Conservation (phyloP, 2,329 filamentous ascomycete genomes). For the Monilinia fructigena region DNA sequence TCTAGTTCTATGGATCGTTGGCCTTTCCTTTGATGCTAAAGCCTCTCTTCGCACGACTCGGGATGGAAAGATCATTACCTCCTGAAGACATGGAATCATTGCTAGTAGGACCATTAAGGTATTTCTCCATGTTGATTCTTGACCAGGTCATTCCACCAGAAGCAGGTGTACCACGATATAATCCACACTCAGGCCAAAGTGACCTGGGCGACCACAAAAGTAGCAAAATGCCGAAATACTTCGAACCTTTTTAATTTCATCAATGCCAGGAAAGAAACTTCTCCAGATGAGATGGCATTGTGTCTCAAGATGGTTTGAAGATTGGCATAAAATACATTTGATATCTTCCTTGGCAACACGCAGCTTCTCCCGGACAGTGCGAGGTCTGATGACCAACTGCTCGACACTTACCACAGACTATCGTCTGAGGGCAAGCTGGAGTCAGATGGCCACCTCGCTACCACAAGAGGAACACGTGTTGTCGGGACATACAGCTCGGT, state of each 20-base stretch:
- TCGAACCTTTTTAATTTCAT: slow-evolving; percentile 49
- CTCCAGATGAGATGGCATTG: slow-evolving; percentile 62
- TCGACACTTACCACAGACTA: slow-evolving; percentile 58
- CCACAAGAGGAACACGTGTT: slow-evolving; percentile 51
- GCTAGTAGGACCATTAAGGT: slow-evolving; percentile 49
- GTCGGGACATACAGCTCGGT: slow-evolving; percentile 46
- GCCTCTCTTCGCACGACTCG: slow-evolving; percentile 25
- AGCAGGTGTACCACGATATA: slow-evolving; percentile 28
- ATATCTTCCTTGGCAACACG: slow-evolving; percentile 51
- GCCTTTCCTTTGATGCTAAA: slow-evolving; percentile 40
- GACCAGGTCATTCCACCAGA: slow-evolving; percentile 53
- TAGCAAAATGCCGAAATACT: slow-evolving; percentile 55
- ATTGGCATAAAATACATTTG: slow-evolving; percentile 60
- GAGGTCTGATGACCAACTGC: slow-evolving; percentile 57
- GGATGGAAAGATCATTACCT: slow-evolving; percentile 35
- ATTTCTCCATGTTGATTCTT: slow-evolving; percentile 48
- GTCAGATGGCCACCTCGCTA: slow-evolving; percentile 46
- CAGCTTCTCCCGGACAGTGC: slow-evolving; percentile 58
- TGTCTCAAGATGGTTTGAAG: slow-evolving; percentile 55
- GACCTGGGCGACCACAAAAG: slow-evolving; percentile 52
- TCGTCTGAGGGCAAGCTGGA: slow-evolving; percentile 51
- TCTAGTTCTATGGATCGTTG: slow-evolving; percentile 36
- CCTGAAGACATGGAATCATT: slow-evolving; percentile 33
- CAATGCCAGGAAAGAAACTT: slow-evolving; percentile 48
- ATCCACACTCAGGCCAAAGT: slow-evolving; percentile 58